phyloP scores from a whole-genome alignment of 1,139 yeast genomes.

The Taphrina communis region DNA sequence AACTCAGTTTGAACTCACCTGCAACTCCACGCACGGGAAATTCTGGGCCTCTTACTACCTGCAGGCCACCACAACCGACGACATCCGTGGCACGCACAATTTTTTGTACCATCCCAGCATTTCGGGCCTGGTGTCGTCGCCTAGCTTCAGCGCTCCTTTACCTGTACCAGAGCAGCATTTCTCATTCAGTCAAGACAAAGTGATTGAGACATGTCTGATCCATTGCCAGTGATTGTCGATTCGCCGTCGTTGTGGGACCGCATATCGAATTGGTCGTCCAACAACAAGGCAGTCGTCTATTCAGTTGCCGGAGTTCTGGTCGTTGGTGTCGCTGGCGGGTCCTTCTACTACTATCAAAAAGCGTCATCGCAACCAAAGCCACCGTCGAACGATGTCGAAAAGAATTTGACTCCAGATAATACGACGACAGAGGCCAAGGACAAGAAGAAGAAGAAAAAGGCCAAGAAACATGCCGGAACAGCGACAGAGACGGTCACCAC shows the following conservation, averaged over 20 bases:
- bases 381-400: conserved; percentile 21
- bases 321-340: conserved; percentile 41
- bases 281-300: conserved; percentile 38
- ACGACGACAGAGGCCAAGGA: conserved; percentile 37
- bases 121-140: neutral
- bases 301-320: conserved; percentile 40
- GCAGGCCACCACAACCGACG: conserved; percentile 1
- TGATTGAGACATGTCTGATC: conserved; percentile 11
- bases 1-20: no score
- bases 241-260: conserved; percentile 39
- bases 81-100: conserved; percentile 11
- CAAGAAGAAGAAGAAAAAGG: conserved; percentile 40
- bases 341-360: conserved; percentile 35
- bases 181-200: neutral
- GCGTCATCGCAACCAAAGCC: neutral
- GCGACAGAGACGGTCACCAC: neutral
- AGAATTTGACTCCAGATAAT: conserved; percentile 13
- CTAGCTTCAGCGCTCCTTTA: neutral
- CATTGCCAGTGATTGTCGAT: conserved; percentile 3
- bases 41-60: neutral
- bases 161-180: neutral
- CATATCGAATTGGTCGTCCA: conserved; percentile 35
- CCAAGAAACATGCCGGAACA: conserved; percentile 20
- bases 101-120: conserved; percentile 2
- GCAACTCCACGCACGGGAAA: neutral